Evolutionary conservation across 1,139 yeast genomes (phyloP).

Genomic region (Candida tetrigidarum): DNA sequence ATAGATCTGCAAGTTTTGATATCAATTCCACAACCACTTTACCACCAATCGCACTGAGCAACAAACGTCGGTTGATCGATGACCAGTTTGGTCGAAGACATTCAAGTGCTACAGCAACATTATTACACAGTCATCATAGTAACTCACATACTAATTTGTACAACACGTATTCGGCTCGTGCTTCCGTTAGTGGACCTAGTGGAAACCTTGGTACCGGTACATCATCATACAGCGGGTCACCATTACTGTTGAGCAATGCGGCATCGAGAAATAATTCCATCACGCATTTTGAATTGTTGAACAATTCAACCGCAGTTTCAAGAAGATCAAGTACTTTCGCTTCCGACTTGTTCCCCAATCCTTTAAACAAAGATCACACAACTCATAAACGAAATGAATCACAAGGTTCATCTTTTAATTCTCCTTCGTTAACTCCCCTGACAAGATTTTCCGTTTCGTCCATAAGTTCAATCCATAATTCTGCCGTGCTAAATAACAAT

Average conservation of each 20-base stretch:
- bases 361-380: constrained; percentile 22
- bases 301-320: constrained; percentile 23
- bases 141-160: constrained; percentile 25
- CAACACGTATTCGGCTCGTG: constrained; percentile 11
- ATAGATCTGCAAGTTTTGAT: constrained; percentile 41
- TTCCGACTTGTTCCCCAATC: constrained; percentile 47
- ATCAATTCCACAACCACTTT: constrained; percentile 22
- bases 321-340: constrained; percentile 43
- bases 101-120: constrained; percentile 30
- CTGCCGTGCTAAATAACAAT: constrained; percentile 7
- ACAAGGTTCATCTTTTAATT: constrained; percentile 37
- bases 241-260: constrained; percentile 31
- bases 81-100: constrained; percentile 32
- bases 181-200: constrained; percentile 13
- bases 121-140: constrained; percentile 16
- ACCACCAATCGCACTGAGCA: constrained; percentile 25
- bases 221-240: constrained; percentile 29
- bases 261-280: constrained; percentile 43
- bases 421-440: constrained; percentile 32
- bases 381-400: constrained; percentile 34
- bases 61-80: constrained; percentile 34
- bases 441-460: constrained; percentile 34
- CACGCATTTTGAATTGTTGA: constrained; percentile 37
- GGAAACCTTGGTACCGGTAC: constrained; percentile 1
- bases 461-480: constrained; percentile 22